These are phyloP conservation scores for Jamesozyma hellenica DNA, from an alignment of 805 yeast genomes.

Conservation along the genomic window DNA sequence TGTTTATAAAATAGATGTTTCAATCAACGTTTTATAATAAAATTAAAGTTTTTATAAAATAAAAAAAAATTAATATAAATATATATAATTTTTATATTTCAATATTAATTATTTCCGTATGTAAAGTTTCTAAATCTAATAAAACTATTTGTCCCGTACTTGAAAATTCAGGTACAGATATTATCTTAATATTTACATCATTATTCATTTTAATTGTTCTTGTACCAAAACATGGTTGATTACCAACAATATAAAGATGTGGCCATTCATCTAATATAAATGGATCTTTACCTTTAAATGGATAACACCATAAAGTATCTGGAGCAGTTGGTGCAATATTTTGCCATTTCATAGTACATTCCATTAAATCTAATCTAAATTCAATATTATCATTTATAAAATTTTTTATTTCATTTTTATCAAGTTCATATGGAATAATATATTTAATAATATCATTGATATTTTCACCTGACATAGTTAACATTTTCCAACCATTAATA, in stretches of 20 bases:
- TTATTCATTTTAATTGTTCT: conserved; percentile 31
- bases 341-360: conserved; percentile 69
- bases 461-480: conserved; percentile 82
- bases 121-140: conserved; percentile 48
- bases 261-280: conserved; percentile 73
- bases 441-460: conserved; percentile 70
- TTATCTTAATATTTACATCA: conserved; percentile 36
- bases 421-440: conserved; percentile 34
- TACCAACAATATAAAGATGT: conserved; percentile 78
- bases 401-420: conserved; percentile 19
- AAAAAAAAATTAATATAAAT: conserved; percentile 1
- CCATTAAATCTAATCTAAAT: conserved; percentile 45
- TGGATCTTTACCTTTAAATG: conserved; percentile 69
- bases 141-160: conserved; percentile 56
- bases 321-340: conserved; percentile 92
- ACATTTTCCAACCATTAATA: conserved; percentile 42
- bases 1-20: too few species aligned
- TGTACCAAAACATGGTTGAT: conserved; percentile 56
- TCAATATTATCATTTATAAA: conserved; percentile 15
- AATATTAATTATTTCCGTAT: conserved; percentile 39
- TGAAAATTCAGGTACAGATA: conserved; percentile 64
- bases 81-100: conserved; percentile 7
- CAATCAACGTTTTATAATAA: too few species aligned
- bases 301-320: conserved; percentile 86
- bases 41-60: not conserved